These are phyloP conservation scores for maize (Zea mays) DNA, from an alignment of 176 grass and related monocot species.

Conservation along the genomic window Zm-B73-REFERENCE-NAM-5.0 NC_050099.1:97660001-97660500, in stretches of 20 bases:
- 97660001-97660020: background rate
- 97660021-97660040: background rate
- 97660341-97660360: slow-evolving; percentile 96
- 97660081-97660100: background rate
- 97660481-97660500: background rate
- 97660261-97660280: slow-evolving; percentile 17
- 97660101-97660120: background rate
- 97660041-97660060: slow-evolving; percentile 22
- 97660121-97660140: slow-evolving; percentile 46
- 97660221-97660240: slow-evolving; percentile 18
- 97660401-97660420: slow-evolving; percentile 46
- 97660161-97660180: slow-evolving; percentile 86
- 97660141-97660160: slow-evolving; percentile 22
- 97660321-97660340: slow-evolving; percentile 97
- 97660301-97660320: slow-evolving; percentile 84
- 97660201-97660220: slow-evolving; percentile 53
- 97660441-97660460: background rate
- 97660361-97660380: slow-evolving; percentile 77
- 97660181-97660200: slow-evolving; percentile 88
- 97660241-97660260: slow-evolving; percentile 25
- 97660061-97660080: background rate
- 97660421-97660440: background rate
- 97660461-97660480: background rate
- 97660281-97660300: slow-evolving; percentile 82
- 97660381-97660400: slow-evolving; percentile 86